Evolutionary conservation across 805 yeast species (phyloP).

Genomic region (Torulaspora franciscae): DNA sequence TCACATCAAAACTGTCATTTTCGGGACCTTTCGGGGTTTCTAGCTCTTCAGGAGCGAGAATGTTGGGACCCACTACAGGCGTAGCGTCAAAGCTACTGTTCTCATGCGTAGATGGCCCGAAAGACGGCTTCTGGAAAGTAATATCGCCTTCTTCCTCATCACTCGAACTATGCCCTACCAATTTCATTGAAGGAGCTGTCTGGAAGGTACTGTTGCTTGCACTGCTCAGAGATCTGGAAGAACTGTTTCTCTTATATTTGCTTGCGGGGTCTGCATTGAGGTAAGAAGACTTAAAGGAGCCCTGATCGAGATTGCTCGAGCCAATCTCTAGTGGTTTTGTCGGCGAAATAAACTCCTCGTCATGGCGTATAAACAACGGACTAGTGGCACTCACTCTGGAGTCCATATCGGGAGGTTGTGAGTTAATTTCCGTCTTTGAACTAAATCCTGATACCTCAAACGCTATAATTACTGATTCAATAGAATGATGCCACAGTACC

Average conservation of each 20-base stretch:
- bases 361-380: slow-evolving; percentile 11
- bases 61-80: slow-evolving; percentile 6
- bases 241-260: background rate
- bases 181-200: slow-evolving; percentile 6
- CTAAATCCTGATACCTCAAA: background rate
- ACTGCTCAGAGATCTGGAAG: slow-evolving; percentile 5
- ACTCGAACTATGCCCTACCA: background rate
- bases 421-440: background rate
- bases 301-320: background rate
- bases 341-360: slow-evolving; percentile 10
- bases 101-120: slow-evolving; percentile 1
- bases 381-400: slow-evolving; percentile 9
- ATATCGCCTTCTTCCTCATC: background rate
- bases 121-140: background rate
- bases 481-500: background rate
- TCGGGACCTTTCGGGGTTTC: slow-evolving; percentile 9
- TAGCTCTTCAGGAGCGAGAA: slow-evolving; percentile 2
- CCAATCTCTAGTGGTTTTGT: slow-evolving; percentile 8
- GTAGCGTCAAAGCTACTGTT: slow-evolving; percentile 7
- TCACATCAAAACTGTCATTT: background rate
- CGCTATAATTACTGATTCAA: background rate
- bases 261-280: background rate
- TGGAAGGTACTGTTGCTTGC: slow-evolving; percentile 7
- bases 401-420: slow-evolving; percentile 7
- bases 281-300: background rate